These are phyloP conservation scores for Rhizophora apiculata DNA, from an alignment of 345 rosid species.

Conservation along the genomic window DNA sequence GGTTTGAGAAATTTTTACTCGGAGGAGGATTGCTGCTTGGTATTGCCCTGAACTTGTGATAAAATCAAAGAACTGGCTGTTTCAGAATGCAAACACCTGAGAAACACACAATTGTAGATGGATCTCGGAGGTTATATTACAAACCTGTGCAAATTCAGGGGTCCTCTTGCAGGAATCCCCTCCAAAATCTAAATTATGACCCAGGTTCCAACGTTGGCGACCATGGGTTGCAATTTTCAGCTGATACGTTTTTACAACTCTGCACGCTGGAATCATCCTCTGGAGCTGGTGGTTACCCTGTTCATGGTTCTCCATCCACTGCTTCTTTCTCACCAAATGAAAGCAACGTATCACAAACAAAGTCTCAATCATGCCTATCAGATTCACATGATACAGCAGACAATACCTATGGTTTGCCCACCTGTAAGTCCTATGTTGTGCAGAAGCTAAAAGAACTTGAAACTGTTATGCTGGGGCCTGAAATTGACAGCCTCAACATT, in stretches of 20 bases:
- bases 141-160: constrained; percentile 34
- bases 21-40: constrained; percentile 18
- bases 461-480: constrained; percentile 68
- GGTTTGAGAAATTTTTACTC: constrained; percentile 7
- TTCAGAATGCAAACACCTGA: constrained; percentile 45
- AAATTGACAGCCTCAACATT: constrained; percentile 32
- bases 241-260: constrained; percentile 44
- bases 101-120: constrained; percentile 36
- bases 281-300: constrained; percentile 33
- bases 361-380: constrained; percentile 35
- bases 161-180: constrained; percentile 38
- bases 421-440: constrained; percentile 47
- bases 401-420: constrained; percentile 43
- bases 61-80: constrained; percentile 9
- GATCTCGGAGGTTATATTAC: constrained; percentile 32
- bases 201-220: constrained; percentile 39
- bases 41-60: constrained; percentile 5
- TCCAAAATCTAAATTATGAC: constrained; percentile 22
- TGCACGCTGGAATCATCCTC: constrained; percentile 61
- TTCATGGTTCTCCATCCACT: constrained; percentile 52
- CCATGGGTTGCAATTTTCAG: constrained; percentile 36
- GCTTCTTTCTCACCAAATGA: constrained; percentile 56
- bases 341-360: constrained; percentile 41
- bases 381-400: constrained; percentile 53
- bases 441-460: constrained; percentile 74